Conservation (phyloP, 2,329 filamentous ascomycete species). For the Zymoseptoria brevis region DNA sequence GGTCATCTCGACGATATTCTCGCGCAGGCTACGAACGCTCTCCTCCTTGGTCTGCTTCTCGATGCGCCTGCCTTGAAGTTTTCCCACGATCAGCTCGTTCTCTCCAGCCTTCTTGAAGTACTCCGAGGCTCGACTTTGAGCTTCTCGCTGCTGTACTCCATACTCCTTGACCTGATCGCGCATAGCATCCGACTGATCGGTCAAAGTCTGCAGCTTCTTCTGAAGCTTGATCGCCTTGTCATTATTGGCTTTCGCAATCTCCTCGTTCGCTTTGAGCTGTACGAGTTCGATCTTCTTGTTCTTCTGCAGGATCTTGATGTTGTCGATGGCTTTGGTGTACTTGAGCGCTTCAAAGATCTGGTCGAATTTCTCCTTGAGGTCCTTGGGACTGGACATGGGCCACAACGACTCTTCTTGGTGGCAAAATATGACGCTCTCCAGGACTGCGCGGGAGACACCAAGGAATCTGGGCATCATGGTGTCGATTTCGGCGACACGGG, state of each 20-base stretch:
- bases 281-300: slow-evolving; percentile 68
- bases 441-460: slow-evolving; percentile 79
- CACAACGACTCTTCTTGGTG: slow-evolving; percentile 97
- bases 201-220: slow-evolving; percentile 44
- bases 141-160: slow-evolving; percentile 53
- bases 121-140: slow-evolving; percentile 44
- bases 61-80: slow-evolving; percentile 68
- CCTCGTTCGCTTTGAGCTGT: slow-evolving; percentile 65
- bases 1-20: slow-evolving; percentile 65
- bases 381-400: slow-evolving; percentile 83
- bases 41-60: slow-evolving; percentile 63
- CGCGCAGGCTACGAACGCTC: slow-evolving; percentile 60
- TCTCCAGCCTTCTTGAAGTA: slow-evolving; percentile 66
- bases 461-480: slow-evolving; percentile 75
- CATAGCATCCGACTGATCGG: slow-evolving; percentile 57
- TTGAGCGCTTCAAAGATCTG: slow-evolving; percentile 96
- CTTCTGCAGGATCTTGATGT: slow-evolving; percentile 80
- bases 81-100: slow-evolving; percentile 65
- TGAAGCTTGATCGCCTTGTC: slow-evolving; percentile 63
- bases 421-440: slow-evolving; percentile 96
- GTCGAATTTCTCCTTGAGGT: slow-evolving; percentile 88
- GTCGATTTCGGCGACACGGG: slow-evolving; percentile 64
- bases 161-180: slow-evolving; percentile 52
- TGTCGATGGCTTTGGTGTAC: slow-evolving; percentile 95
- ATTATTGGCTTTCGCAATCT: slow-evolving; percentile 74